Conservation (phyloP, 2,329 filamentous ascomycete species). For the Phyllosticta citriasiana region DNA sequence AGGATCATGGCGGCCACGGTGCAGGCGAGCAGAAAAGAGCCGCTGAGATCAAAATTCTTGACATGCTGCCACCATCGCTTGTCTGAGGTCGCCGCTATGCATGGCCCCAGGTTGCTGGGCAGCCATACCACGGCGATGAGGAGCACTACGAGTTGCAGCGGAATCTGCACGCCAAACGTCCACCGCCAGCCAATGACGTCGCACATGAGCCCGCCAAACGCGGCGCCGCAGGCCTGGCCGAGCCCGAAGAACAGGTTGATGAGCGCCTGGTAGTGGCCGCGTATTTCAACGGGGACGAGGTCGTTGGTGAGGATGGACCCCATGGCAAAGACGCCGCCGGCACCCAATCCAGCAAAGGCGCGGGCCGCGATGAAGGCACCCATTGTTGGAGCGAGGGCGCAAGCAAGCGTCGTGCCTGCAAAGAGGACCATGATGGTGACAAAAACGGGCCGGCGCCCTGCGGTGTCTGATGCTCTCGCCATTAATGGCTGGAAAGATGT, state of each 20-base stretch:
- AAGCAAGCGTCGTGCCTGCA: conserved; percentile 56
- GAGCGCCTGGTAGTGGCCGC: conserved; percentile 64
- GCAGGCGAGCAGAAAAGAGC: conserved; percentile 37
- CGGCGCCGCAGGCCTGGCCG: conserved; percentile 47
- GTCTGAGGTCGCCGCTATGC: conserved; percentile 31
- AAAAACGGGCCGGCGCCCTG: conserved; percentile 60
- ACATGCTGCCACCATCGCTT: conserved; percentile 34
- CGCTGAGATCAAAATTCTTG: conserved; percentile 40
- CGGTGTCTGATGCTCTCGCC: conserved; percentile 62
- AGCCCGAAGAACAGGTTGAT: conserved; percentile 56
- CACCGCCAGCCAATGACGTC: conserved; percentile 64
- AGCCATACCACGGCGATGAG: conserved; percentile 34
- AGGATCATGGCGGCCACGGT: conserved; percentile 41
- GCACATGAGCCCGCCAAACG: conserved; percentile 59
- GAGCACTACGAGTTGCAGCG: conserved; percentile 36
- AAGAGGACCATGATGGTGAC: conserved; percentile 55
- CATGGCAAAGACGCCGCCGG: conserved; percentile 60
- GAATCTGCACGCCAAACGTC: conserved; percentile 50
- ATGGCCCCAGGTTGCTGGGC: conserved; percentile 36
- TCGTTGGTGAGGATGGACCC: conserved; percentile 64
- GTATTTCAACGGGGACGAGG: conserved; percentile 60
- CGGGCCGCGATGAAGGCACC: conserved; percentile 60
- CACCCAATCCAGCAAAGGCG: conserved; percentile 62
- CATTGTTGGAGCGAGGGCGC: conserved; percentile 56
- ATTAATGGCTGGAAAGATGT: conserved; percentile 68